These are phyloP conservation scores for Voacanga thouarsii DNA, from an alignment of 257 asterid genomes.

Conservation along the genomic window DNA sequence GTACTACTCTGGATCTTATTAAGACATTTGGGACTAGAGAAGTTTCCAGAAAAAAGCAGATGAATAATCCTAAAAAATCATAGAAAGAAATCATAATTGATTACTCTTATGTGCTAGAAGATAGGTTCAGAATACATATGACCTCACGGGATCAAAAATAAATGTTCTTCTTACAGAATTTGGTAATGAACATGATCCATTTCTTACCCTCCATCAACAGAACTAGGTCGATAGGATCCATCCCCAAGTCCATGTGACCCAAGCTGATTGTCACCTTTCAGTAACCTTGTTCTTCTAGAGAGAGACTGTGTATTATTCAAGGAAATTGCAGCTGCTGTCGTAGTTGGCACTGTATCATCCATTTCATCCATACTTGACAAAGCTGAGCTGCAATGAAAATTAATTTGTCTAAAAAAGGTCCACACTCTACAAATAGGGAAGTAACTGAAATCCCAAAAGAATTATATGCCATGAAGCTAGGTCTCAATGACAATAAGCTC, in stretches of 20 bases:
- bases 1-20: neutral
- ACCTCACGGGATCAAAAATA: constrained; percentile 1
- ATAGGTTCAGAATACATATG: neutral
- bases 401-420: neutral
- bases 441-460: neutral
- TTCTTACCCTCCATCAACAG: constrained; percentile 85
- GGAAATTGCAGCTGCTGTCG: constrained; percentile 52
- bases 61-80: neutral
- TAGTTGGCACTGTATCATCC: constrained; percentile 74
- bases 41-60: neutral
- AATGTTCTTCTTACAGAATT: neutral
- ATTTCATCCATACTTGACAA: constrained; percentile 57
- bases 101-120: neutral
- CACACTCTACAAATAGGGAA: neutral
- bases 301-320: constrained; percentile 63
- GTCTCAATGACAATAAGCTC: neutral
- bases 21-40: neutral
- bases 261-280: constrained; percentile 65
- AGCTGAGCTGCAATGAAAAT: constrained; percentile 66
- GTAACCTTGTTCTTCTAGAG: constrained; percentile 89
- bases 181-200: constrained; percentile 11
- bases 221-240: constrained; percentile 56
- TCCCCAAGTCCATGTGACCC: constrained; percentile 56
- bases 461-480: neutral
- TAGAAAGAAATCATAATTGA: neutral